phyloP scores from a whole-genome alignment of 2,329 filamentous ascomycete genomes.

The Orbilia quercus region DNA sequence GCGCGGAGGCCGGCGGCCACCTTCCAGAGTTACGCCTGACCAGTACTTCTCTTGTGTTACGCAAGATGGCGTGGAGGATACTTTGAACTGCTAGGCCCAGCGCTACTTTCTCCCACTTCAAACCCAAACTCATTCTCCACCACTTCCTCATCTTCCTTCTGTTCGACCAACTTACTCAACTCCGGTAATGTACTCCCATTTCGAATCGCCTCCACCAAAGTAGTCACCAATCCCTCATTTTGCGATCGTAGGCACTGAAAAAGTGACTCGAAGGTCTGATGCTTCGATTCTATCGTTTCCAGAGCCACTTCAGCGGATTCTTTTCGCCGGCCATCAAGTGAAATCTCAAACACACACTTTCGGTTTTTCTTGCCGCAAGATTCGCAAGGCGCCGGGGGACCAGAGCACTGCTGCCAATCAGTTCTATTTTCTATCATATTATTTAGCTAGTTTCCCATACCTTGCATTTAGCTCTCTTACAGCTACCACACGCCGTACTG shows the following conservation, averaged over 20 bases:
- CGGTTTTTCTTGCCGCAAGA: constrained; percentile 23
- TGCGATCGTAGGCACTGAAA: constrained; percentile 25
- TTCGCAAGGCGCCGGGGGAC: constrained; percentile 35
- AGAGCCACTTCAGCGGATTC: constrained; percentile 38
- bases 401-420: constrained; percentile 25
- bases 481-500: constrained; percentile 37
- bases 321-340: constrained; percentile 37
- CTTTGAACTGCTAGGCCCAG: constrained; percentile 29
- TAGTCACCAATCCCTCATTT: constrained; percentile 20
- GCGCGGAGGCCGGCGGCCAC: too few relatives aligned
- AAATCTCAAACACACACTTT: constrained; percentile 39
- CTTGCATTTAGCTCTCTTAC: constrained; percentile 48
- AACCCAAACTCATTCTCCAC: background rate
- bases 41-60: too few relatives aligned
- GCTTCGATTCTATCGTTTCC: constrained; percentile 28
- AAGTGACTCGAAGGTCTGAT: constrained; percentile 25
- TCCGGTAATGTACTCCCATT: constrained; percentile 17
- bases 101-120: constrained; percentile 4
- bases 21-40: too few relatives aligned
- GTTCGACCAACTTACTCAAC: constrained; percentile 20
- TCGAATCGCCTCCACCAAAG: constrained; percentile 40
- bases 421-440: background rate
- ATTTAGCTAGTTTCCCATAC: constrained; percentile 17
- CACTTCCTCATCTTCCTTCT: constrained; percentile 1
- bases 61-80: too few relatives aligned